Evolutionary conservation across 2,329 filamentous ascomycete species (phyloP).

Genomic region (Clarireedia sp.): DNA sequence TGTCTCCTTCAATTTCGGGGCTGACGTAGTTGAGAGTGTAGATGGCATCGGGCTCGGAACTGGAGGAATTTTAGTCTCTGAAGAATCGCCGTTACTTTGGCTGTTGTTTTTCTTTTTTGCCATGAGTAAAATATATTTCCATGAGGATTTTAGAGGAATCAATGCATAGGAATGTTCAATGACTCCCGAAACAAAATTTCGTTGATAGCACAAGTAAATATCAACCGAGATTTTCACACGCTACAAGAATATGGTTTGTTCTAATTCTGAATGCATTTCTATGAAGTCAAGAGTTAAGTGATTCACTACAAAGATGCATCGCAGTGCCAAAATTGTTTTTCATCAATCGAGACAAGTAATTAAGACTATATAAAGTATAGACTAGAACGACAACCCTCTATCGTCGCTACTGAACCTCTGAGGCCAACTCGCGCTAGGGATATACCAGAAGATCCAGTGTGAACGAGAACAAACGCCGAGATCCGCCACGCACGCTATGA

Average conservation of each 20-base stretch:
- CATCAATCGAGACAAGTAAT: constrained; percentile 7
- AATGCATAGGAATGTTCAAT: constrained; percentile 3
- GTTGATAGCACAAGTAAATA: constrained; percentile 11
- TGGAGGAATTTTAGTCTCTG: constrained; percentile 16
- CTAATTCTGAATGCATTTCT: neutral
- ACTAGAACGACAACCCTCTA: neutral
- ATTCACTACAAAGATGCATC: neutral
- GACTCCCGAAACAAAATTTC: constrained; percentile 5
- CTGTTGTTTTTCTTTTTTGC: constrained; percentile 42
- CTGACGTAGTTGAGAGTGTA: constrained; percentile 16
- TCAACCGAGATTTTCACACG: constrained; percentile 11
- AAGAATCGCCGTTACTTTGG: constrained; percentile 25
- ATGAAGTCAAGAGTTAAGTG: neutral
- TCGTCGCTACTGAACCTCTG: constrained; percentile 6
- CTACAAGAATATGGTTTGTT: constrained; percentile 4
- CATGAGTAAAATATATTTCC: constrained; percentile 29
- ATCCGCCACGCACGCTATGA: constrained; percentile 10
- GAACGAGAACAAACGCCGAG: constrained; percentile 6
- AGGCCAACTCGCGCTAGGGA: constrained; percentile 8
- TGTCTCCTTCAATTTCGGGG: constrained; percentile 22
- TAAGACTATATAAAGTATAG: constrained; percentile 9
- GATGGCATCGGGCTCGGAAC: constrained; percentile 13
- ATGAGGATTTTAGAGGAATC: neutral
- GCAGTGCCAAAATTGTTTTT: neutral
- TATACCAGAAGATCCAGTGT: constrained; percentile 10